These are phyloP conservation scores for Ceriops zippeliana DNA, from an alignment of 345 rosid genomes.

Conservation along the genomic window DNA sequence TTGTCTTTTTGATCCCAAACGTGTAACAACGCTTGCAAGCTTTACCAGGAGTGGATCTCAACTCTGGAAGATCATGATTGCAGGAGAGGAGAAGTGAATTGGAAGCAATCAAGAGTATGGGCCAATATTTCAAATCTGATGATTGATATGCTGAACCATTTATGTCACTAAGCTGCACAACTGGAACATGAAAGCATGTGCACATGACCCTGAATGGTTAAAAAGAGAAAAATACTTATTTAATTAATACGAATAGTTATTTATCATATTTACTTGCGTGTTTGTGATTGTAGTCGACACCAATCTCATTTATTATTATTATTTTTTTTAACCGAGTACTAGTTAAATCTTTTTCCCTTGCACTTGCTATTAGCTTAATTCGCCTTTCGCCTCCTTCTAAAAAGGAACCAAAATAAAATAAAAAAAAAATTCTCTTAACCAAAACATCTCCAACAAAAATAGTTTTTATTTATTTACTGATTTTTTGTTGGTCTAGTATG, in stretches of 20 bases:
- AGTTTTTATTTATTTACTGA: too few species aligned
- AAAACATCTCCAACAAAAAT: too few species aligned
- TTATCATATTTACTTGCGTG: too few species aligned
- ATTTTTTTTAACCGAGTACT: too few species aligned
- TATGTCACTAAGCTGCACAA: constrained; percentile 12
- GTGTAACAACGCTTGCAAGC: background rate
- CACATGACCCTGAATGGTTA: background rate
- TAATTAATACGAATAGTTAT: constrained; percentile 4
- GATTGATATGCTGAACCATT: background rate
- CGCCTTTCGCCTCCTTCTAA: too few species aligned
- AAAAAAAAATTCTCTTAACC: too few species aligned
- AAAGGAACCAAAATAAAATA: too few species aligned
- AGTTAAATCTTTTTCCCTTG: too few species aligned
- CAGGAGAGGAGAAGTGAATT: constrained; percentile 11
- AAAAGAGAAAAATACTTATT: background rate
- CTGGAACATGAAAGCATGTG: constrained; percentile 39
- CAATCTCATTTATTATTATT: too few species aligned
- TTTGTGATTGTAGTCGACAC: too few species aligned
- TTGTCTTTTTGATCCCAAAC: background rate
- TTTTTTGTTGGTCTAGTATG: background rate
- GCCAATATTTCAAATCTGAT: constrained; percentile 18
- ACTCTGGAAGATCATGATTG: constrained; percentile 1
- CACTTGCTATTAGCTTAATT: too few species aligned
- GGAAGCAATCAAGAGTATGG: constrained; percentile 31
- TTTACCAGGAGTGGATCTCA: background rate